phyloP scores from a whole-genome alignment of 2,329 filamentous ascomycete species.

The Cytospora paraplurivora region DNA sequence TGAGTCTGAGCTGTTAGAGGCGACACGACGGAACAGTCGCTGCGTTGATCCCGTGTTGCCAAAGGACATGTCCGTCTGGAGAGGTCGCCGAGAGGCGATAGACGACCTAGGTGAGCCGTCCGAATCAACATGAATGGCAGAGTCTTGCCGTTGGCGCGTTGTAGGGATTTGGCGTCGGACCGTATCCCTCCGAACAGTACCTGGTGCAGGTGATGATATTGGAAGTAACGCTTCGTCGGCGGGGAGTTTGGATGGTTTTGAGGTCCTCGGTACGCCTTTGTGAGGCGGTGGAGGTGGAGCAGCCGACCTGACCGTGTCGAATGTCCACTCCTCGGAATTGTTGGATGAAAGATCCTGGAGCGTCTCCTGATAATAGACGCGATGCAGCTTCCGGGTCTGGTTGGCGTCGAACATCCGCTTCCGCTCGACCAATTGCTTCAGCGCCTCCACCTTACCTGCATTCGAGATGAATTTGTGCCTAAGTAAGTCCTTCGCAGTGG shows the following conservation, averaged over 20 bases:
- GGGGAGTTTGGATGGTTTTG: constrained; percentile 59
- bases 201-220: constrained; percentile 53
- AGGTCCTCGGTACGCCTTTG: constrained; percentile 55
- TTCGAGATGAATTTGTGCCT: constrained; percentile 85
- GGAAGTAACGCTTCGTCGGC: constrained; percentile 64
- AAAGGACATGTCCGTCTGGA: constrained; percentile 89
- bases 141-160: constrained; percentile 30
- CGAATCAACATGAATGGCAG: constrained; percentile 35
- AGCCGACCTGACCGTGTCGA: constrained; percentile 86
- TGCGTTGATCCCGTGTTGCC: constrained; percentile 92
- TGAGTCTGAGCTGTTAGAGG: constrained; percentile 64
- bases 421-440: constrained; percentile 84
- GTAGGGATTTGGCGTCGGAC: constrained; percentile 50
- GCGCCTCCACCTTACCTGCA: constrained; percentile 82
- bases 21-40: constrained; percentile 84
- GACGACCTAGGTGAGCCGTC: constrained; percentile 48
- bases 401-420: constrained; percentile 81
- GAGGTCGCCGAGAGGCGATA: constrained; percentile 67
- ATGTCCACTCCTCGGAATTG: constrained; percentile 88
- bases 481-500: constrained; percentile 82
- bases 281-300: constrained; percentile 41
- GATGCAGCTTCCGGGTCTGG: constrained; percentile 67
- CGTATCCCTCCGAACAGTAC: constrained; percentile 64
- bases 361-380: constrained; percentile 92
- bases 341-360: constrained; percentile 70